Percentiles rank a stretch among this genome's conserved stretches.
Conservation (phyloP, 2,329 filamentous ascomycete genomes). For the Coleophoma eucalyptorum region DNA sequence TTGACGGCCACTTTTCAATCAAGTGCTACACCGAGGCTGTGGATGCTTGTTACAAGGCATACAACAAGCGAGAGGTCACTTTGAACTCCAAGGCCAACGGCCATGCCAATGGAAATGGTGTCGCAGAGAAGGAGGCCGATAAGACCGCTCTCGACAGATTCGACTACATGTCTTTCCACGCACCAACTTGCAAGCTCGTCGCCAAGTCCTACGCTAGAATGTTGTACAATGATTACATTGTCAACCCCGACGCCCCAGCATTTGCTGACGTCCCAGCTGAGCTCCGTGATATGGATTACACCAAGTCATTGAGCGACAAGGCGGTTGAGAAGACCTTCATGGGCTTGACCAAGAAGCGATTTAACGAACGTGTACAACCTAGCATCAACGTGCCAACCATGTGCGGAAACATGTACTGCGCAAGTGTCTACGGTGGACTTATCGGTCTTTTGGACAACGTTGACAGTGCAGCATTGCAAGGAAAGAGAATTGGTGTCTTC, state of each 20-base stretch:
- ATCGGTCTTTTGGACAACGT: conserved; percentile 50
- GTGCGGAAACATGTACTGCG: conserved; percentile 64
- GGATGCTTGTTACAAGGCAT: conserved; percentile 77
- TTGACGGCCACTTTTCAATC: conserved; percentile 80
- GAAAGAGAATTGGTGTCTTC: conserved; percentile 55
- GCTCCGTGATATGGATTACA: conserved; percentile 74
- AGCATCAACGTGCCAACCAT: conserved; percentile 73
- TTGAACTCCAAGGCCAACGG: conserved; percentile 50
- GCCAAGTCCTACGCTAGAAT: conserved; percentile 81
- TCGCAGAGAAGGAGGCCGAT: conserved; percentile 22
- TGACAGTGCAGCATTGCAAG: conserved; percentile 50
- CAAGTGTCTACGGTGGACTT: conserved; percentile 54
- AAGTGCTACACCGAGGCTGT: conserved; percentile 80
- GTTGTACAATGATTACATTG: conserved; percentile 81
- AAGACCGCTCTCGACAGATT: conserved; percentile 74
- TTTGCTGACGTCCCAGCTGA: conserved; percentile 76
- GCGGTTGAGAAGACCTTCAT: conserved; percentile 85
- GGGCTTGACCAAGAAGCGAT: conserved; percentile 78
- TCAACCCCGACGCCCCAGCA: conserved; percentile 59
- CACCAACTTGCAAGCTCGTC: conserved; percentile 84
- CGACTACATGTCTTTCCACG: conserved; percentile 79
- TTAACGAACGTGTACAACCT: conserved; percentile 72
- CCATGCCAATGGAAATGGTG: conserved; percentile 43
- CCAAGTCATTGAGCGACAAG: conserved; percentile 77
- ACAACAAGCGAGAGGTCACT: conserved; percentile 68